Evolutionary conservation across 257 asterid species (phyloP), one percentile per base, ranked within the genome.

Genomic region (Scutellaria baicalensis): DNA sequence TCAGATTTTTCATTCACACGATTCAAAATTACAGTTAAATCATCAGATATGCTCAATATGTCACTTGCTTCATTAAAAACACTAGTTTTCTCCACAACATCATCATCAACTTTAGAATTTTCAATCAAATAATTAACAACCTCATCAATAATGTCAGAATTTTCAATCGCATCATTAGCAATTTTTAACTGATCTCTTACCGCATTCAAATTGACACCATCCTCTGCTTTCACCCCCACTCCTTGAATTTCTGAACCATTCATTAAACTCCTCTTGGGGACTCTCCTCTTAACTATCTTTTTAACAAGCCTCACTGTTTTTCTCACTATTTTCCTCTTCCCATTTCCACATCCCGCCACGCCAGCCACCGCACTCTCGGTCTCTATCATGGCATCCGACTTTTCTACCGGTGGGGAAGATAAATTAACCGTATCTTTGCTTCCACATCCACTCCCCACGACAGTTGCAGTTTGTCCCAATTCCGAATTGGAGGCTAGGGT

Each of bases 281-380:
- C 92, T 78, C 68, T 80, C 87, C 64, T 87, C 85, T 78, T 89
- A 55, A 89, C 78, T 51, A 89, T 72, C 79, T 82, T 87, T 81
- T 82, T 87, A 40, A 89, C 88, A 44, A 85, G 42, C 73, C 76
- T 80, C 52, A 85, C 83, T 3, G 70, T 80, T 86, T 73, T 88
- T 58, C 68, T 85, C 68, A 87, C 75, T 44, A 89, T 69, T 72
- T 64, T 89, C 82, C 63, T 75, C 75, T 74, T 82, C 71, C 77
- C 80, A 48, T 54, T 77, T 50, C 69, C 70, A 12, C 70, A n/a
- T 16, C 48, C 79, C 8, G 55, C 80, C 78, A 36, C 84, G 59
- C 61, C 85, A 21, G 33, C 23, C 42, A 66, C 75, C 59, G 27
- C 50, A 59, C 20, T 75, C 13, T 64, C 59, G 44, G 21, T 44